Evolutionary conservation across 208 protist genomes (phyloP).

Genomic region (Trichomonas gallinae): DNA sequence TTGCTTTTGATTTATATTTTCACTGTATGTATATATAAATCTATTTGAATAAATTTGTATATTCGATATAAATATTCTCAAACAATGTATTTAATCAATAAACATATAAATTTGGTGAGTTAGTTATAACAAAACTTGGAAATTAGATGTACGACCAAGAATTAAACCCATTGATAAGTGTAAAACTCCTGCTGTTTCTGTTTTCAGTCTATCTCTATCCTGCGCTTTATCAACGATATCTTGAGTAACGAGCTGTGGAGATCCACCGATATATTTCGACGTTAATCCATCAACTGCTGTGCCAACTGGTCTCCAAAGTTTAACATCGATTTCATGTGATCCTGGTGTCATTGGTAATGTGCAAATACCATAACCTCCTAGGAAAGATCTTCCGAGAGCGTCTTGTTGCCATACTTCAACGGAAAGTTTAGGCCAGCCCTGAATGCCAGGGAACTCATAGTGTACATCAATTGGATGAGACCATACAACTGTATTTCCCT

Average conservation of each 20-base stretch:
- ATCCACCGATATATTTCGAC: not conserved
- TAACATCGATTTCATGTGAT: not conserved
- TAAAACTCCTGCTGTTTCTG: not conserved
- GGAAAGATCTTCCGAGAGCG: not conserved
- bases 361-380: slow-evolving; percentile 6
- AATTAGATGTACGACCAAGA: not conserved
- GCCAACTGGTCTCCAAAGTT: not conserved
- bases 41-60: no score
- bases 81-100: not conserved
- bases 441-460: not conserved
- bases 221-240: not conserved
- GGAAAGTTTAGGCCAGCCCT: not conserved
- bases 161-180: not conserved
- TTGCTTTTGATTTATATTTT: no score
- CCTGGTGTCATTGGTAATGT: not conserved
- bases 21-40: no score
- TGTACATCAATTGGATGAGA: not conserved
- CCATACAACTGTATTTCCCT: not conserved
- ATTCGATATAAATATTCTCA: no score
- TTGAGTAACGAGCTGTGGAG: not conserved
- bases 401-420: slow-evolving; percentile 16
- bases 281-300: not conserved
- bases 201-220: not conserved
- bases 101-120: no score
- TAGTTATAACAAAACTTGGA: not conserved